Base-by-base conservation (phyloP, 495 filamentous ascomycete genomes). In the Tuber melanosporum region DNA sequence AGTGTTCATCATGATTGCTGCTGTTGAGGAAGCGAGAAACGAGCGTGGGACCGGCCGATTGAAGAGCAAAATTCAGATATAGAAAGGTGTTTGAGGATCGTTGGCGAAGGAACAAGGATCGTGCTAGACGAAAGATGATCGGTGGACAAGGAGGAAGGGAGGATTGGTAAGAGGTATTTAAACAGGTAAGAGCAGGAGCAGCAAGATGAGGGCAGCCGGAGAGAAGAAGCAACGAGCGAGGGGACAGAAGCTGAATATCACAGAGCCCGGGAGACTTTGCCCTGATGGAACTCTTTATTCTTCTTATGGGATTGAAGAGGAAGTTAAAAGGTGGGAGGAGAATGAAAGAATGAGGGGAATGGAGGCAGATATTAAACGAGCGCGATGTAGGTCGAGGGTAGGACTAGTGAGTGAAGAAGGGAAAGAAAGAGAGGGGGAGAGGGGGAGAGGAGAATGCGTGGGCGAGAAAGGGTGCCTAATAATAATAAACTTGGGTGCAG, bases 21-120 rank as follows among this genome's bases (percentile, higher is more conserved):
- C 62, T 66, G 77, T 78, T 75, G 73, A 39, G 46, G 74, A 45
- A 52, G 70, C 66, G 46, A 79, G 78, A 80, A 80, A 80, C 78
- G 78, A 80, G 78, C 77, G 78, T 80, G 74, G 78, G 77, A 70
- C 77, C 79, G 78, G 73, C 77, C 45, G 77, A 80, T 79, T 79
- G 77, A 26, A 76, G 73, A 76, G 70, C 73, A 17, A 26, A 57
- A 69, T 47, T 76, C 74, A 80, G 71, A 71, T 74, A 71, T 74
- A 70, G 71, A 73, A 78, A 76, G 78, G 57, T 14, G 57, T 15
- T 66, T 36, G 26, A 36, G 57, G 57, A 36, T 66, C 12, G 57
- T 8, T 66, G 14, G 26, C 57, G 57, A 66, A 36, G 57, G 26
- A 15, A 36, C 57, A 66, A 26, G 26, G 57, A 66, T 66, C 26